These are phyloP conservation scores for Coffea humblotiana DNA, from an alignment of 305 asterid genomes.

Conservation along the genomic window DNA sequence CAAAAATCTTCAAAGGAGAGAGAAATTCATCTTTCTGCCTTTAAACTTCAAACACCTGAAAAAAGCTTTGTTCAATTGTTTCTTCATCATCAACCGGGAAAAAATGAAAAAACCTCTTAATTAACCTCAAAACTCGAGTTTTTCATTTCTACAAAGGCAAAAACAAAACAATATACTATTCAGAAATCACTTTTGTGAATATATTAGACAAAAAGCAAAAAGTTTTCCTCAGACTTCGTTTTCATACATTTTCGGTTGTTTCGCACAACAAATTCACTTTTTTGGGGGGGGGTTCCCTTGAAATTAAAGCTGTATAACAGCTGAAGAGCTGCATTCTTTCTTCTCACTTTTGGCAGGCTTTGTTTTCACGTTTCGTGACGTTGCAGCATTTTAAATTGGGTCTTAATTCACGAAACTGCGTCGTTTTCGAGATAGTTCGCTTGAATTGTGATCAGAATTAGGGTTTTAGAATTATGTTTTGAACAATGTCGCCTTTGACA, in stretches of 20 bases:
- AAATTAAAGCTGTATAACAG: constrained; percentile 18
- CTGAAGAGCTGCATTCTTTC: constrained; percentile 15
- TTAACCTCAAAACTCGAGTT: constrained; percentile 12
- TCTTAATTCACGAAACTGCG: constrained; percentile 1
- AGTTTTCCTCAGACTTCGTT: constrained; percentile 1
- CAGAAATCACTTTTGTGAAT: background rate
- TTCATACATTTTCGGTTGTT: constrained; percentile 2
- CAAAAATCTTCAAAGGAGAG: background rate
- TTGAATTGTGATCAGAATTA: constrained; percentile 26
- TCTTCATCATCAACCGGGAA: background rate
- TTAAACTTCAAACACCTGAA: background rate
- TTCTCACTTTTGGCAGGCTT: constrained; percentile 9
- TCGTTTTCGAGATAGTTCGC: constrained; percentile 7
- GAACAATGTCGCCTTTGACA: constrained; percentile 45
- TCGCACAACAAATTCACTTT: background rate
- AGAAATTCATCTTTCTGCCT: background rate
- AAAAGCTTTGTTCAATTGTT: background rate
- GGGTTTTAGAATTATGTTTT: constrained; percentile 41
- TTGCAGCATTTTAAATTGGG: background rate
- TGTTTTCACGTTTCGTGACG: constrained; percentile 2
- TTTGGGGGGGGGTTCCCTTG: background rate
- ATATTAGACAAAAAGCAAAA: constrained; percentile 5
- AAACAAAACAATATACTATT: background rate
- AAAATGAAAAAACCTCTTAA: background rate
- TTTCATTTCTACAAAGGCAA: background rate